Evolutionary conservation across 192 early-diverging fungal species (phyloP), one percentile per base, ranked within the genome.

Genomic region (Geranomyces michiganensis): DNA sequence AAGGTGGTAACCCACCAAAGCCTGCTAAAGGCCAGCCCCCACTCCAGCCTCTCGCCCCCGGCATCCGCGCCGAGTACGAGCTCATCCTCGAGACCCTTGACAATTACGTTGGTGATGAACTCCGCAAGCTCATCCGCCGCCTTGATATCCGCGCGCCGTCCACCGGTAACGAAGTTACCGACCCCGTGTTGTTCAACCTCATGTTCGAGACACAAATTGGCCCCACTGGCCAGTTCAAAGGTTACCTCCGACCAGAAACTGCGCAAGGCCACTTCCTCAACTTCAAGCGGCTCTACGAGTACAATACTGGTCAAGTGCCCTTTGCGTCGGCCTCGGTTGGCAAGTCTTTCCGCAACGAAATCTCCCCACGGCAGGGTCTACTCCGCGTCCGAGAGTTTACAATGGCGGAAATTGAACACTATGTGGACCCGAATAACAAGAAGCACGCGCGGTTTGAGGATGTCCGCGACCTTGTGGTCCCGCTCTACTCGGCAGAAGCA

Each of bases 331-430:
- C 97, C 45, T 93, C 92, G 69, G 91, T 99, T 44, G 97, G 97
- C 76, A 94, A 94, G 65, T 94, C 94, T 32, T 98, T 99, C 90
- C 89, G 97, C 77, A 99, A 99, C 75, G 97, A 99, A 78, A 99
- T 99, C 65, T 93, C 94, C 26, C 97, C 97, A 43, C 89, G 96
- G 49, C 87, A 90, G 48, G 97, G 97, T 70, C 84, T 99, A 19
- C 82, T 99, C 65, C 91, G 97, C 67, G 96, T 99, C 67, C 89
- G 93, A 85, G 96, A 97, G 79, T 99, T 99, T 78, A 94, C 92
- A 22, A 96, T 99, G 96, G 94, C 94, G 31, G 97, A 99, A 80
- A 94, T 99, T 79, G 97, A 99, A 80, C 97, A 99, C 85, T 99
- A 92, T 71, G 97, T 99, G 5, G 95, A 99, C 75, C 96, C 97